Base-by-base conservation (phyloP, 441 rosid species). In the Adansonia gregorii region DNA sequence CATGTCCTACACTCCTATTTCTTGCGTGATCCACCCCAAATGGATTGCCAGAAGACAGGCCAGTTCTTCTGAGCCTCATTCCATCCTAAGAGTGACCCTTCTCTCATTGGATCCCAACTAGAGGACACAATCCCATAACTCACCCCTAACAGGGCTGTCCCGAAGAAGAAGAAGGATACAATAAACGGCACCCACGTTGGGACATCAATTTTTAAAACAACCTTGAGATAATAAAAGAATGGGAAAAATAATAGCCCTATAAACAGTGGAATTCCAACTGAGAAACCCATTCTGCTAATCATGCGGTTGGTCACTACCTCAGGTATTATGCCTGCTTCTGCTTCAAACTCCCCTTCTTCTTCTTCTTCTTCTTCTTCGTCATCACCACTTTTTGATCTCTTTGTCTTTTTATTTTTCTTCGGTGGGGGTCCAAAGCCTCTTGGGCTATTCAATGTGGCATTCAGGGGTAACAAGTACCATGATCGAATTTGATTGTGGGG, bases 41-140 rank as follows among this genome's bases (percentile, higher is more conserved):
- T 80, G 78, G 98, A 94, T 66, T 90, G 95, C 97, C 97, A 94
- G 78, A 91, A 94, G 24, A 92, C 95, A 46, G 98, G 98, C 95
- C 95, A 94, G 46, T 94, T 94, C 91, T 87, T 94, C 80, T 80
- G 85, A 74, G 98, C 97, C 85, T 94, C 98, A 12, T 83, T 94
- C 98, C 98, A 94, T 22, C 98, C 97, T 86, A 93, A 79, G 67
- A 89, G 85, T 0, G 98, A 93, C 20, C 97, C 97, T 87, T 93
- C 94, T 81, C 97, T 89, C 83, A 87, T 14, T 0, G 98, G 97
- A 86, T 94, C 98, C 98, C 98, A 94, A 61, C 98, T 93, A 11
- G 97, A 81, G 7, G 98, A 94, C 49, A 93, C 97, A 31, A 93
- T 93, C 69, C 97, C 98, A 51, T 93, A 93, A 79, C 93, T 94